Percentiles rank a stretch among this genome's conserved stretches.
phyloP scores from a whole-genome alignment of 768 basidiomycete genomes.

The Mrakia frigida region DNA sequence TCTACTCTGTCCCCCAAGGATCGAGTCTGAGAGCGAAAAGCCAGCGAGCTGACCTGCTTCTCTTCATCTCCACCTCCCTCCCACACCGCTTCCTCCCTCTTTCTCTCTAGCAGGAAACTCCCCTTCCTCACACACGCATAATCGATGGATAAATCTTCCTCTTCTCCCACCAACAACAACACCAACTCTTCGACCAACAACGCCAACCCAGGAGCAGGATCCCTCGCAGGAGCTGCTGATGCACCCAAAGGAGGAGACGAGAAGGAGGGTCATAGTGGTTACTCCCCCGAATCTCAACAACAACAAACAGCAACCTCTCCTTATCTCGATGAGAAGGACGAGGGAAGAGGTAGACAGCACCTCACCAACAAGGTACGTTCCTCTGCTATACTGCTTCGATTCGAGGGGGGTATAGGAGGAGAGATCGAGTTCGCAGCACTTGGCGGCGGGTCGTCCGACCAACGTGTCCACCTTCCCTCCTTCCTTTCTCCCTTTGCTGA shows the following conservation, averaged over 20 bases:
- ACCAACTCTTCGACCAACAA: background rate
- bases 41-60: background rate
- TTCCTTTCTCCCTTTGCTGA: background rate
- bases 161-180: background rate
- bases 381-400: background rate
- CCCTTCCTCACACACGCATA: background rate
- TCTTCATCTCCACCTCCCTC: background rate
- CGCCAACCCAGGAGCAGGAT: background rate
- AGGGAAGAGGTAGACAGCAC: background rate
- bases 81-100: background rate
- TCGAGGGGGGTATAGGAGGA: background rate
- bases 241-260: background rate
- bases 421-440: background rate
- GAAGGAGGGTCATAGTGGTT: background rate
- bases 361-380: conserved; percentile 18
- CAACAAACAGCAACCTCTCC: background rate
- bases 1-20: background rate
- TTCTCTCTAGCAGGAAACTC: background rate
- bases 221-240: background rate
- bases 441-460: background rate
- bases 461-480: background rate
- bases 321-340: background rate
- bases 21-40: background rate
- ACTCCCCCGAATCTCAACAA: background rate
- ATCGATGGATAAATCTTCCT: conserved; percentile 10